Evolutionary conservation across 2,329 filamentous ascomycete genomes (phyloP).

Genomic region (Spiromastix sp.): DNA sequence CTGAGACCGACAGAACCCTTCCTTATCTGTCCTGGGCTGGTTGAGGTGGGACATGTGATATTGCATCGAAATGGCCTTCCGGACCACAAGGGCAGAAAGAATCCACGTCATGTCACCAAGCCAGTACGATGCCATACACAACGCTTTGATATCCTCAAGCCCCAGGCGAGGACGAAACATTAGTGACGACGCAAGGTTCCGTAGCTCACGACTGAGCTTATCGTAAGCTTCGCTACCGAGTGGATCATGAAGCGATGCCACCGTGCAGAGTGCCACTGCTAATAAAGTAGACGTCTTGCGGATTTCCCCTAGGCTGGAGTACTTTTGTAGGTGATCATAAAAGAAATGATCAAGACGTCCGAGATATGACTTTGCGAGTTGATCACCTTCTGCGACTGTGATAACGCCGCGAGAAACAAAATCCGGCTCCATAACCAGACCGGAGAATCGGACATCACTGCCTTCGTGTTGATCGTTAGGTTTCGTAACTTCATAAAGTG

Average conservation of each 20-base stretch:
- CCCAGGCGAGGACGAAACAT: conserved; percentile 44
- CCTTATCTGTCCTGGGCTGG: conserved; percentile 8
- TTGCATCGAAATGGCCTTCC: conserved; percentile 36
- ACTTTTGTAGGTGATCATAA: conserved; percentile 17
- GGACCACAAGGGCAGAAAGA: conserved; percentile 31
- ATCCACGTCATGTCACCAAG: conserved; percentile 44
- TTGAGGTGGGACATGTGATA: conserved; percentile 16
- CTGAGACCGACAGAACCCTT: conserved; percentile 19
- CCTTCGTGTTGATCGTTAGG: conserved; percentile 27
- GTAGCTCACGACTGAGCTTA: conserved; percentile 42
- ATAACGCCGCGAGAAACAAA: conserved; percentile 34
- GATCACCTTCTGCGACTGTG: conserved; percentile 30
- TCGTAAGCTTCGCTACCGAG: conserved; percentile 37
- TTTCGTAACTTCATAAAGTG: conserved; percentile 40
- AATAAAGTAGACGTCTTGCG: conserved; percentile 27
- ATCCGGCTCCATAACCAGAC: conserved; percentile 35
- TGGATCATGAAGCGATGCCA: conserved; percentile 40
- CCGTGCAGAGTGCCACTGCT: conserved; percentile 37
- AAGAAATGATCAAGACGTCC: conserved; percentile 35
- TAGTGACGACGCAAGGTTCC: conserved; percentile 40
- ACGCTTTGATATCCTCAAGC: conserved; percentile 41
- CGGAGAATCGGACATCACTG: conserved; percentile 22
- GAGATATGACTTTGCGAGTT: conserved; percentile 29
- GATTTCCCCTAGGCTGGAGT: conserved; percentile 6
- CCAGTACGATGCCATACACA: conserved; percentile 48